Percentiles rank a stretch among this genome's conserved stretches.
These are phyloP conservation scores for Saccharomyces pastorianus DNA, from an alignment of 1,139 yeast species.

Conservation along the genomic window DNA sequence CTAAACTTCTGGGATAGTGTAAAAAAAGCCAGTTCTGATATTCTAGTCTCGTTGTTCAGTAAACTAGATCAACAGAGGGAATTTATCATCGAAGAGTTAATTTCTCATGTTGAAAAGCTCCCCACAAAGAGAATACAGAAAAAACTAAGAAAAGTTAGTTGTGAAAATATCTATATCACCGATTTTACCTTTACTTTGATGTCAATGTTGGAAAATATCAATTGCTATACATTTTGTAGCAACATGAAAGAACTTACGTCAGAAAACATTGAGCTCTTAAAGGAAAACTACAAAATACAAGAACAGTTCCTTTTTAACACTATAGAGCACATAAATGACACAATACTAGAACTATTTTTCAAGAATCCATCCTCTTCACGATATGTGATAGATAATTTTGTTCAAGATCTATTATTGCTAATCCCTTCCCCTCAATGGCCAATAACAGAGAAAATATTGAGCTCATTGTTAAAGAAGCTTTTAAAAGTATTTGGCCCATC, in stretches of 20 bases:
- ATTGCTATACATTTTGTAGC: constrained; percentile 11
- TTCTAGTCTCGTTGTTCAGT: constrained; percentile 41
- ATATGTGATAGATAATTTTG: constrained; percentile 41
- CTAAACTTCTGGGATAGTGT: constrained; percentile 20
- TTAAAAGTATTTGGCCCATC: constrained; percentile 32
- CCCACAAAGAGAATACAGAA: constrained; percentile 36
- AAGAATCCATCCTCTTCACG: constrained; percentile 17
- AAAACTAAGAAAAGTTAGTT: constrained; percentile 17
- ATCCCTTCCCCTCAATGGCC: constrained; percentile 54
- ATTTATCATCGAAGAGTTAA: constrained; percentile 52
- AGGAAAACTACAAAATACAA: constrained; percentile 6
- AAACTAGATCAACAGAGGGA: constrained; percentile 44
- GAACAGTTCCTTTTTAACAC: constrained; percentile 10
- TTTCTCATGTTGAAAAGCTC: constrained; percentile 44
- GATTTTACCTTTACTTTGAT: constrained; percentile 26
- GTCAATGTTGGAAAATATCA: constrained; percentile 21
- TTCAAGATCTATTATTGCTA: constrained; percentile 48
- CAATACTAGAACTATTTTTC: constrained; percentile 36
- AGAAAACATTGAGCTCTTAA: constrained; percentile 1
- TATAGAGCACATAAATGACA: constrained; percentile 36
- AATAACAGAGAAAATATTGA: constrained; percentile 43
- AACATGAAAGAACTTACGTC: neutral
- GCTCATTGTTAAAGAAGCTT: constrained; percentile 38
- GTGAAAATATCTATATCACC: constrained; percentile 14
- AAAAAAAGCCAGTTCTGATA: constrained; percentile 33